Conservation (phyloP, 495 filamentous ascomycete genomes). For the Neurospora sp. region DNA sequence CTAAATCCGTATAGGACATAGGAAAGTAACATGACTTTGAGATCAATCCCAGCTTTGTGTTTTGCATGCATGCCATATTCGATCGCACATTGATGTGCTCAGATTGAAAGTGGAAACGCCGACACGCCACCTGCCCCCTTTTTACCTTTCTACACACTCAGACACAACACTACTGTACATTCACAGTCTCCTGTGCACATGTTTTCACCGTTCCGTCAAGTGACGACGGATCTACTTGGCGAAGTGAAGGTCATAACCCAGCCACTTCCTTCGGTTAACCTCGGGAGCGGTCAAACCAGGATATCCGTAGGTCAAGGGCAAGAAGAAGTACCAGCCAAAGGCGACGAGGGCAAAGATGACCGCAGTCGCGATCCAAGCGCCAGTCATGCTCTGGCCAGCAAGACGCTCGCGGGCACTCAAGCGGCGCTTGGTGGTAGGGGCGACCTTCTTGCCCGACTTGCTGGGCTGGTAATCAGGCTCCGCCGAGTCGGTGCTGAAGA, state of each 20-base stretch:
- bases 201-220: neutral
- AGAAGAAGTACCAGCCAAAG: conserved; percentile 83
- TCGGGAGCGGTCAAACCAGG: conserved; percentile 78
- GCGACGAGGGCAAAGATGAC: conserved; percentile 60
- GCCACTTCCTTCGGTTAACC: conserved; percentile 83
- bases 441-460: conserved; percentile 43
- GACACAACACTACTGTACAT: neutral
- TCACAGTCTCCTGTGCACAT: neutral
- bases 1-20: neutral
- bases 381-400: conserved; percentile 64
- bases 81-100: neutral
- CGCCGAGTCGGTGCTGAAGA: conserved; percentile 81
- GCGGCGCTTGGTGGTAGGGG: conserved; percentile 35
- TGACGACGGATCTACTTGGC: conserved; percentile 58
- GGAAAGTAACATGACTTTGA: neutral
- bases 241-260: conserved; percentile 96
- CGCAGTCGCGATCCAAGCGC: conserved; percentile 63
- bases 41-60: neutral
- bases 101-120: neutral
- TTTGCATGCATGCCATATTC: neutral
- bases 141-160: neutral
- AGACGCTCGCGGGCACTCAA: conserved; percentile 69
- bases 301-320: conserved; percentile 88
- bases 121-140: neutral
- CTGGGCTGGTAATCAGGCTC: conserved; percentile 37